Evolutionary conservation across 176 grass and related monocot genomes (phyloP).

Genomic region (Avena sativa): DNA sequence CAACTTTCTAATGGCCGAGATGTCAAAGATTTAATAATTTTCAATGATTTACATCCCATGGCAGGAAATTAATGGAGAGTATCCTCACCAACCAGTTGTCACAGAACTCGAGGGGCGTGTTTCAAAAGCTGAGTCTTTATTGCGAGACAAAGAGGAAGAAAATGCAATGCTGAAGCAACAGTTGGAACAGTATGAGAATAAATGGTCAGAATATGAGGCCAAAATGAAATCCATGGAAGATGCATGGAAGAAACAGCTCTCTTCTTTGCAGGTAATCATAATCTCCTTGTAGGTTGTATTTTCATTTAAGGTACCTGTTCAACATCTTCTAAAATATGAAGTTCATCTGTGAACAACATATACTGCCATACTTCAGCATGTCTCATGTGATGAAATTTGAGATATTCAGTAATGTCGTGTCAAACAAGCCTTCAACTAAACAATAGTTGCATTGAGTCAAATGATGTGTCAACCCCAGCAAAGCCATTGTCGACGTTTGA

Average conservation of each 20-base stretch:
- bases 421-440: slow-evolving; percentile 1
- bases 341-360: slow-evolving; percentile 33
- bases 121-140: slow-evolving; percentile 62
- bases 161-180: slow-evolving; percentile 76
- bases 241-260: slow-evolving; percentile 84
- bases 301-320: background rate
- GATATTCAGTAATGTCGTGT: background rate
- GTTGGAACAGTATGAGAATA: slow-evolving; percentile 85
- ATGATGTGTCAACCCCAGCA: background rate
- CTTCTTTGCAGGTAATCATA: slow-evolving; percentile 82
- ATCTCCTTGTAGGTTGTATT: slow-evolving; percentile 2
- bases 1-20: slow-evolving; percentile 16
- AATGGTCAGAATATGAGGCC: slow-evolving; percentile 83
- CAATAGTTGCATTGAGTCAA: slow-evolving; percentile 9
- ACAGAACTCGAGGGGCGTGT: slow-evolving; percentile 62
- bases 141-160: slow-evolving; percentile 86
- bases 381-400: background rate
- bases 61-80: slow-evolving; percentile 61
- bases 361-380: background rate
- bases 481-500: background rate
- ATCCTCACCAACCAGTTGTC: slow-evolving; percentile 55
- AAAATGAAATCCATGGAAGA: slow-evolving; percentile 97
- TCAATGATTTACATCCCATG: slow-evolving; percentile 34
- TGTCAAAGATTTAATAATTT: slow-evolving; percentile 11
- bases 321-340: slow-evolving; percentile 19